These are phyloP conservation scores for Mycena pura DNA, from an alignment of 768 basidiomycete genomes.

Conservation along the genomic window DNA sequence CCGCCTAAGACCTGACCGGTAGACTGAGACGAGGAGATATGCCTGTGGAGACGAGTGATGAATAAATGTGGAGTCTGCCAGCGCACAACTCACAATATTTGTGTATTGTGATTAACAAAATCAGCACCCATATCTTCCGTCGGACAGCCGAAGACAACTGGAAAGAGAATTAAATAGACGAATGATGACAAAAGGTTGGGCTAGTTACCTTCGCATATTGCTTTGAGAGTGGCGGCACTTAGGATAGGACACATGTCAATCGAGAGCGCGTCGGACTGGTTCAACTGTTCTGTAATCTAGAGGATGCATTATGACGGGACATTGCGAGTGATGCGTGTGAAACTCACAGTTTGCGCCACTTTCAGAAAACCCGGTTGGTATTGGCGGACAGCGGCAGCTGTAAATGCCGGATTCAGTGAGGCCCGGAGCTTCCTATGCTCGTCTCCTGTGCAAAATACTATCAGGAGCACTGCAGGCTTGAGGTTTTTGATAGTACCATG, in stretches of 20 bases:
- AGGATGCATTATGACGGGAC: too few relatives aligned
- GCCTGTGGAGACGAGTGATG: too few relatives aligned
- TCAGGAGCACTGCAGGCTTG: too few relatives aligned
- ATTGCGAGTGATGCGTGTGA: too few relatives aligned
- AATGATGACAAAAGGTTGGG: too few relatives aligned
- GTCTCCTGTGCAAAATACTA: background rate
- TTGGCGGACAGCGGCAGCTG: background rate
- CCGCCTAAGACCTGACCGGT: background rate
- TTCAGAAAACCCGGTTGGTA: background rate
- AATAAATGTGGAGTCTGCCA: background rate
- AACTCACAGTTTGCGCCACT: background rate
- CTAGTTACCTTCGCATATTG: background rate
- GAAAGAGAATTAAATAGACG: background rate
- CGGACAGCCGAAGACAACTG: background rate
- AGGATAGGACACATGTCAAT: background rate
- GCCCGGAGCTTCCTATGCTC: background rate
- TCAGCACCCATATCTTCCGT: background rate
- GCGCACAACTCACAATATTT: background rate
- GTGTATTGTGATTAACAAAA: background rate
- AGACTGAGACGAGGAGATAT: background rate
- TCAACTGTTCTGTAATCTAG: background rate
- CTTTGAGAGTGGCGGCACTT: background rate
- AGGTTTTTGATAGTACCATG: background rate
- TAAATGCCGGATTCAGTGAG: background rate
- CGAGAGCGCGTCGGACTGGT: background rate